Base-by-base conservation (phyloP, 371 early-diverging fungal genomes). In the Choanephora cucurbitarum region DNA sequence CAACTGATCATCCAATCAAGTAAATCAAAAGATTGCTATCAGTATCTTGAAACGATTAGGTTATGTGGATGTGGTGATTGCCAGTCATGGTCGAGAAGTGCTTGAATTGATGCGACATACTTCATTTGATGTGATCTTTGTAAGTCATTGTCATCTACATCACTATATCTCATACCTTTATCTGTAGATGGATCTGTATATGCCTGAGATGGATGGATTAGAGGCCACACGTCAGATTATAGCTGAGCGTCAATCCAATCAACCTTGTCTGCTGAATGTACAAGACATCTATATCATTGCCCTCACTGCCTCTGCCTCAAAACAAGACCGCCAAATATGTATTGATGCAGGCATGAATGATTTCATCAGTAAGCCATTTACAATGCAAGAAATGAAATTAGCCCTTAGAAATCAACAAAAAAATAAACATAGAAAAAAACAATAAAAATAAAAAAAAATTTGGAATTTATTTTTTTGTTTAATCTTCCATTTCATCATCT, bases 271-370 rank as follows among this genome's bases (percentile, higher is more conserved):
- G n/a, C n/a, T n/a, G n/a, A n/a, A n/a, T n/a, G n/a, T n/a, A n/a
- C 24, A 58, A 72, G 15, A 83, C 19, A 66, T 80, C 3, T 82
- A 84, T 58, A 82, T 84, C 32, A 82, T 84, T 65, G 84, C 84
- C 9, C 58, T 84, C 19, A 84, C 84, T 19, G 84, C 84, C 2
- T 84, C 82, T 0, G 84, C 82, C 0, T 80, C 81, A 58, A 69
- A 69, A 11, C 75, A 79, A 33, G 84, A 84, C 58, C 73, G 81
- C 44, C 80, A 84, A 46, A 80, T 79, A 1, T 84, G 84, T 58
- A 80, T 81, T 49, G 80, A 82, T 53, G 82, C 84, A 1, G 84
- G 84, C 7, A 82, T 84, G 84, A 80, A 84, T 24, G 84, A 82
- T 37, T 84, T 82, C 41, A 82, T 84, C 48, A 77, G 79, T 54